Evolutionary conservation across 345 rosid genomes (phyloP).

Genomic region (Arabidopsis suecica): DNA sequence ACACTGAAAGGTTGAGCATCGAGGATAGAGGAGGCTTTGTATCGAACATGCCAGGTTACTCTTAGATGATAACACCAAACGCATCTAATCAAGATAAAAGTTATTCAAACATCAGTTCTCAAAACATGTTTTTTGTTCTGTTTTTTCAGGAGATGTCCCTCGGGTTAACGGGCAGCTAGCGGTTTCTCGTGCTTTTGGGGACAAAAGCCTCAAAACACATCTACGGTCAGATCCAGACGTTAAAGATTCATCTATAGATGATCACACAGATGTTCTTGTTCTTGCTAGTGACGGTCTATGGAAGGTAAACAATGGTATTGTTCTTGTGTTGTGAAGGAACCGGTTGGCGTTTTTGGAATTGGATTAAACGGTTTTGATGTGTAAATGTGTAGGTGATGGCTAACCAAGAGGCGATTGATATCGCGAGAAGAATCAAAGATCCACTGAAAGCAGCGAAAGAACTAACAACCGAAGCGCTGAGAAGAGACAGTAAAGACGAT

Average conservation of each 20-base stretch:
- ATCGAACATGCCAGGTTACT: constrained; percentile 77
- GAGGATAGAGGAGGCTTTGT: constrained; percentile 74
- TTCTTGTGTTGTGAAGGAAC: neutral
- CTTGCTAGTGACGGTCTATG: constrained; percentile 80
- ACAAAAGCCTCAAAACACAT: constrained; percentile 70
- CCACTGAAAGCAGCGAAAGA: constrained; percentile 82
- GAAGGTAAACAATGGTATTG: constrained; percentile 52
- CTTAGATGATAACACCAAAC: neutral
- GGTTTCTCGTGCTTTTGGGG: constrained; percentile 78
- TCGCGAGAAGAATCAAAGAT: constrained; percentile 68
- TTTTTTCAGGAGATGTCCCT: constrained; percentile 67
- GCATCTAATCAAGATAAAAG: neutral
- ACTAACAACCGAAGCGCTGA: constrained; percentile 63
- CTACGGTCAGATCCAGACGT: constrained; percentile 78
- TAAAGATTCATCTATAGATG: constrained; percentile 42
- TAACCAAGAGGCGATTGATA: constrained; percentile 79
- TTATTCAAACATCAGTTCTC: neutral
- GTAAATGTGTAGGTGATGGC: constrained; percentile 59
- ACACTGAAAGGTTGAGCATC: constrained; percentile 65
- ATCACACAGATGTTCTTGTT: constrained; percentile 59
- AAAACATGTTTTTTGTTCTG: constrained; percentile 9
- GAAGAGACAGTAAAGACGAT: constrained; percentile 75
- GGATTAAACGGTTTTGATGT: neutral
- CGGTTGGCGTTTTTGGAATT: constrained; percentile 8
- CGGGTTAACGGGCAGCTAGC: constrained; percentile 77